Base-by-base conservation (phyloP, 2,329 filamentous ascomycete species). In the Xylaria sp. region DNA sequence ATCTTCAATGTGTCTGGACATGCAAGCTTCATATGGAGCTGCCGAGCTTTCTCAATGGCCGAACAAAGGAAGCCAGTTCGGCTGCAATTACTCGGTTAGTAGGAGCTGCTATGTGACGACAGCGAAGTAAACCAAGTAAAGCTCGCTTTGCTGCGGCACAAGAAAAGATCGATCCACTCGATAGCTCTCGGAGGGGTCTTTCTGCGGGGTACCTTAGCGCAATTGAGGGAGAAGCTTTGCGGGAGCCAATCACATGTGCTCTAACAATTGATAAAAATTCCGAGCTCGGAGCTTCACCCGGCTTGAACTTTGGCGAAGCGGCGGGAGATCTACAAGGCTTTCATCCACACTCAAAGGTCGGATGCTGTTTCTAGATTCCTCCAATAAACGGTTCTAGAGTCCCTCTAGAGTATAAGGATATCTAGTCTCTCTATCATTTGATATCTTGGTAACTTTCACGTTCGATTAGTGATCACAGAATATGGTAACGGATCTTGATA, bases 101-200 rank as follows among this genome's bases (percentile, higher is more conserved):
- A 25, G 25, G 32, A 65, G 62, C 63, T 63, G 61, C 30, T 25
- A 10, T 50, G 48, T 66, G 34, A 67, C 60, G 60, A 61, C 50
- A 28, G 20, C 15, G 56, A 61, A 23, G 3, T 32, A 6, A 23
- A n/a, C n/a, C n/a, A n/a, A n/a, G n/a, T n/a, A n/a, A n/a, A n/a
- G 1, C 56, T 70, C 71, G 71, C 71, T 73, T 73, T 72, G 64
- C 67, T 63, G 46, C 71, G 71, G 71, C 71, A 69, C 63, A 73
- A 72, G 55, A 34, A 43, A 36, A 36, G n/a, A n/a, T 45, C 8
- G 60, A 61, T 28, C 58, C 52, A 53, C 59, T 59, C 53, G 45
- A 41, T 45, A 60, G 50, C 59, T 36, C 15, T 23, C 45, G 50
- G 55, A 57, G 59, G 59, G 57, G 68, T 20, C 41, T 36, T 25